Conservation (phyloP, 2,329 filamentous ascomycete species). For the Nigrospora sphaerica region DNA sequence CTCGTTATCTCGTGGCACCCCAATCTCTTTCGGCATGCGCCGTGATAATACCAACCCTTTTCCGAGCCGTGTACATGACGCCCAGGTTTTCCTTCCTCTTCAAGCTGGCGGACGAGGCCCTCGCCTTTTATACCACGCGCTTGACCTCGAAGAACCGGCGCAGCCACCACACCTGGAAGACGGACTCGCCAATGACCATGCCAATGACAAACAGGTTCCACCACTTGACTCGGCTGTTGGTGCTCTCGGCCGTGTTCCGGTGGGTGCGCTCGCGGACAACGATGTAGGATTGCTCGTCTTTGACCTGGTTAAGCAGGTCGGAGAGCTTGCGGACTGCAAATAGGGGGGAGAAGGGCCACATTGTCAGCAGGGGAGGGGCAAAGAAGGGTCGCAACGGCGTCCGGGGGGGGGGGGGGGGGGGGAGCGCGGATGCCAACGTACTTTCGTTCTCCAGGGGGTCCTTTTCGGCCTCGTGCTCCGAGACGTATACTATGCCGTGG, state of each 20-base stretch:
- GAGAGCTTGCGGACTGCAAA: constrained; percentile 68
- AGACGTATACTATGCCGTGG: constrained; percentile 95
- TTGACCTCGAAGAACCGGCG: constrained; percentile 95
- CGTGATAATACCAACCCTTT: not conserved
- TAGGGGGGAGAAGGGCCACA: no score
- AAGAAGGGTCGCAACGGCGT: not conserved
- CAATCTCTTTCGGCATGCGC: not conserved
- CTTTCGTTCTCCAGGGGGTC: constrained; percentile 90
- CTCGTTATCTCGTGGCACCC: not conserved
- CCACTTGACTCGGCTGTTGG: constrained; percentile 96
- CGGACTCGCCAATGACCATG: constrained; percentile 80
- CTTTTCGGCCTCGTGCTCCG: constrained; percentile 73
- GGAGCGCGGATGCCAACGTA: constrained; percentile 30
- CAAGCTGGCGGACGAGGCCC: not conserved
- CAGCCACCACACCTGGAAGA: constrained; percentile 99
- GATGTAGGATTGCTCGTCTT: constrained; percentile 97
- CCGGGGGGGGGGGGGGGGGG: not conserved
- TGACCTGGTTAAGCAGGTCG: constrained; percentile 83
- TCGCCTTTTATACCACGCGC: constrained; percentile 48
- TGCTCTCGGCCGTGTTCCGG: constrained; percentile 97
- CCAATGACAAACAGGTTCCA: constrained; percentile 97
- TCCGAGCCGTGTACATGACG: not conserved
- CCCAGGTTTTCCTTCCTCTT: no score
- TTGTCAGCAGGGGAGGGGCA: not conserved
- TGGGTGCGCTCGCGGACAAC: constrained; percentile 91